Percentiles rank a stretch among this genome's conserved stretches.
phyloP scores from a whole-genome alignment of 495 filamentous ascomycete species.

The Neurospora hispaniola region DNA sequence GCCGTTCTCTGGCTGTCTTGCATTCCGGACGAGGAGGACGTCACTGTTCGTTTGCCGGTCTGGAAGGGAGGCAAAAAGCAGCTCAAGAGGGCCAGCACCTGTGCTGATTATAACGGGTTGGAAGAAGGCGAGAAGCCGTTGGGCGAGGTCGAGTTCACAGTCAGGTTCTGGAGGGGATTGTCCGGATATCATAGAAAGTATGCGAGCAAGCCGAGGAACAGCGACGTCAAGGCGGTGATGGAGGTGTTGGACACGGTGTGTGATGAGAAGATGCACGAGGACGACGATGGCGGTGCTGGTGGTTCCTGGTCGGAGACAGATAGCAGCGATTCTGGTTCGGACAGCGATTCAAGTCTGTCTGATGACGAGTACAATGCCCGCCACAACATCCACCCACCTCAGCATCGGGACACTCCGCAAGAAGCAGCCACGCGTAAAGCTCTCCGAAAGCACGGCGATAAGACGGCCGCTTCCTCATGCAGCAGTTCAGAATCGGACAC shows the following conservation, averaged over 20 bases:
- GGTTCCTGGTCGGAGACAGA: neutral
- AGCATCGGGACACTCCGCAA: neutral
- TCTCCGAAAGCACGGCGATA: slow-evolving; percentile 13
- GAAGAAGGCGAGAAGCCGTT: slow-evolving; percentile 36
- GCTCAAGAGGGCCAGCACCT: slow-evolving; percentile 30
- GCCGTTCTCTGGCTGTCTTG: slow-evolving; percentile 57
- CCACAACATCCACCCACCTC: slow-evolving; percentile 14
- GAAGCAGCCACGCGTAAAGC: slow-evolving; percentile 17
- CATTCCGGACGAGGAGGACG: slow-evolving; percentile 52
- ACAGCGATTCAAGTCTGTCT: slow-evolving; percentile 4
- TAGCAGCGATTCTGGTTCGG: slow-evolving; percentile 5
- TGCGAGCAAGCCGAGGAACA: slow-evolving; percentile 34
- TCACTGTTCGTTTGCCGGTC: slow-evolving; percentile 41
- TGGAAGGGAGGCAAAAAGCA: slow-evolving; percentile 43
- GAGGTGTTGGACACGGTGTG: slow-evolving; percentile 52
- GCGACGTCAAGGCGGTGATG: slow-evolving; percentile 44
- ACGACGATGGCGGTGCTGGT: slow-evolving; percentile 18
- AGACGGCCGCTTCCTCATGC: neutral
- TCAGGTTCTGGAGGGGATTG: slow-evolving; percentile 48
- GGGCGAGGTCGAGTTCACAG: slow-evolving; percentile 42
- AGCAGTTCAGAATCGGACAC: neutral
- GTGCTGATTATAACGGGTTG: slow-evolving; percentile 27
- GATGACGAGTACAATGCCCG: slow-evolving; percentile 3
- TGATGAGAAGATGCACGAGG: slow-evolving; percentile 38
- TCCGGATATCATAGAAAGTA: slow-evolving; percentile 44